Evolutionary conservation across 2,329 filamentous ascomycete genomes (phyloP).

Genomic region (Colletotrichum sublineola): DNA sequence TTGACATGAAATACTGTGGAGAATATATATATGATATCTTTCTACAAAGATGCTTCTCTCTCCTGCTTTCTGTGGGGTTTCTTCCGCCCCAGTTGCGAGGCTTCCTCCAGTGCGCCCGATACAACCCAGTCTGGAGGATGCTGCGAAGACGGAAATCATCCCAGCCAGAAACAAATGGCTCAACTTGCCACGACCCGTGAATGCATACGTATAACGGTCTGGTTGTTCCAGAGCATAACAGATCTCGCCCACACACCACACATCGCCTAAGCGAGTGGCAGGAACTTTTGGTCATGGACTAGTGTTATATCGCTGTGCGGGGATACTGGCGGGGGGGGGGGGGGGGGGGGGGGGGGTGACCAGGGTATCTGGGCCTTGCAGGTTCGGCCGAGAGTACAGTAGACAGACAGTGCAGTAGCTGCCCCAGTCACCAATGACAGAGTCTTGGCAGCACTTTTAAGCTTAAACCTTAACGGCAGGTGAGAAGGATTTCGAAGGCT

Average conservation of each 20-base stretch:
- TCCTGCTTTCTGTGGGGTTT: background rate
- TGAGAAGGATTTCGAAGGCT: constrained; percentile 30
- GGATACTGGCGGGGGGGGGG: background rate
- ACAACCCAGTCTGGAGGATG: background rate
- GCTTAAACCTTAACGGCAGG: constrained; percentile 40
- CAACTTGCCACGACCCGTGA: background rate
- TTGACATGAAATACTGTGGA: too few relatives aligned
- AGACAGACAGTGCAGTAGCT: background rate
- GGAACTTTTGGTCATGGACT: background rate
- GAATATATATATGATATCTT: too few relatives aligned
- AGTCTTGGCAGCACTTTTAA: constrained; percentile 21
- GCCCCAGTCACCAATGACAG: background rate
- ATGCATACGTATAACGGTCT: background rate
- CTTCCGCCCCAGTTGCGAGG: background rate
- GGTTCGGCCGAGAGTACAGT: constrained; percentile 26
- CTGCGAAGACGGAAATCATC: background rate
- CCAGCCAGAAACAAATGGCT: background rate
- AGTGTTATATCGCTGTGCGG: constrained; percentile 11
- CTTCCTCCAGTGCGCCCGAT: background rate
- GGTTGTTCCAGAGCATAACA: background rate
- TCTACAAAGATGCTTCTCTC: too few relatives aligned
- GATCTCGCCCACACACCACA: background rate
- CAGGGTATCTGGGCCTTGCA: background rate
- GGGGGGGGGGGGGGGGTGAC: too few relatives aligned
- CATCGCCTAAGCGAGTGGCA: background rate